These are phyloP conservation scores for Ophiostoma perfectum DNA, from an alignment of 2,329 filamentous ascomycete species.

Conservation along the genomic window DNA sequence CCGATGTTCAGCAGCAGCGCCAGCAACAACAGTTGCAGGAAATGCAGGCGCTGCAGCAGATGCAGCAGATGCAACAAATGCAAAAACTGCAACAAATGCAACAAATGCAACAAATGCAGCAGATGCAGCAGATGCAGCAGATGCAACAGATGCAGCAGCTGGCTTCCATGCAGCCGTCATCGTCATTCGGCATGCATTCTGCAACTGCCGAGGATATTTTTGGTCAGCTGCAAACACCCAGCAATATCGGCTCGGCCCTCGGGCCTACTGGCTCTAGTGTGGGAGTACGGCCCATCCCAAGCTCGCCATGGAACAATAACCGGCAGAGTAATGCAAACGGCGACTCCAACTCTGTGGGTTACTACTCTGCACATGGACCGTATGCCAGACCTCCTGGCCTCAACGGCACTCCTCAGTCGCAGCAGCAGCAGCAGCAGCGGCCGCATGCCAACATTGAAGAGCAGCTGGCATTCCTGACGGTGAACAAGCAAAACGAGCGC, in stretches of 20 bases:
- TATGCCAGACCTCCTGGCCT: neutral
- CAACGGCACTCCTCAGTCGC: neutral
- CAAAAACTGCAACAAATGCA: neutral
- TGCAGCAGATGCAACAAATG: neutral
- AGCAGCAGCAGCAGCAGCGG: neutral
- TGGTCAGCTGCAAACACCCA: conserved; percentile 35
- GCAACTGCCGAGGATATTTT: conserved; percentile 48
- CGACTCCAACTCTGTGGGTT: conserved; percentile 9
- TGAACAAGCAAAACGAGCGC: conserved; percentile 20
- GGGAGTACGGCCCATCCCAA: conserved; percentile 34
- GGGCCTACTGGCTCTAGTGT: neutral
- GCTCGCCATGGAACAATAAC: conserved; percentile 42
- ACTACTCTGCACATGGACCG: conserved; percentile 4
- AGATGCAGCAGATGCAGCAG: neutral
- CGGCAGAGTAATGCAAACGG: neutral
- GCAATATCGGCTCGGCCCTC: neutral
- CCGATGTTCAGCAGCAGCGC: conserved; percentile 34
- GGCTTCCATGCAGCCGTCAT: conserved; percentile 22
- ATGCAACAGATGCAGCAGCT: neutral
- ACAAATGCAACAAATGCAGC: neutral
- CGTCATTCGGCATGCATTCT: conserved; percentile 53
- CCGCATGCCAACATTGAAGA: conserved; percentile 22
- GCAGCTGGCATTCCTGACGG: conserved; percentile 22
- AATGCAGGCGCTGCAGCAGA: neutral
- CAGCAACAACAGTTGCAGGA: neutral